A percentile compares a stretch with the other conserved stretches of the same genome.
Conservation (phyloP, 371 early-diverging fungal species). For the Mortierella sp. region DNA sequence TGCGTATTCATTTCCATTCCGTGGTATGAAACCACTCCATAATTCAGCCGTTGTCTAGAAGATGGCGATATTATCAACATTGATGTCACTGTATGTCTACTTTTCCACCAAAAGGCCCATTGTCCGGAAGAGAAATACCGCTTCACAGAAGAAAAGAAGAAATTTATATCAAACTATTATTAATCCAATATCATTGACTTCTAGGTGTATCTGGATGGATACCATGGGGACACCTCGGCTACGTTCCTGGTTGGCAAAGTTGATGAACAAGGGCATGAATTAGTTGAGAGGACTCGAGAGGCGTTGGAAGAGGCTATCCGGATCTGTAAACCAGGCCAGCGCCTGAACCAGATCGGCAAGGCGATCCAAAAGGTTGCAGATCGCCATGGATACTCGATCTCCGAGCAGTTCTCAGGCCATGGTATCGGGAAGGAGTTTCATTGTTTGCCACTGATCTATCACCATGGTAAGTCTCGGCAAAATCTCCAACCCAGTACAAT, state of each 20-base stretch:
- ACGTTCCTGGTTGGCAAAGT: constrained; percentile 88
- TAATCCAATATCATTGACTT: constrained; percentile 1
- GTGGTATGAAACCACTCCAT: not conserved
- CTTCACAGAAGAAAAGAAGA: not conserved
- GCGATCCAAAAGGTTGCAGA: constrained; percentile 72
- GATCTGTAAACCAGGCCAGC: constrained; percentile 82
- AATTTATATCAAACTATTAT: not conserved
- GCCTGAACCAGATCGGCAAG: constrained; percentile 76
- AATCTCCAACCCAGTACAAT: not conserved
- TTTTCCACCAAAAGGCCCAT: no score
- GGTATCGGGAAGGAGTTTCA: constrained; percentile 85
- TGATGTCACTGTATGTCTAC: constrained; percentile 73
- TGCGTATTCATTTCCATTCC: constrained; percentile 8
- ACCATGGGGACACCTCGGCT: constrained; percentile 88
- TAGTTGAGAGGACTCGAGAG: constrained; percentile 78
- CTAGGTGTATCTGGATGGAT: constrained; percentile 77
- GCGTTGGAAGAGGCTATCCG: constrained; percentile 79
- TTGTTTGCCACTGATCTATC: constrained; percentile 67
- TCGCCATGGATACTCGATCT: constrained; percentile 70
- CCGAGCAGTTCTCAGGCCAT: constrained; percentile 87
- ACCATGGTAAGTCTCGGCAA: constrained; percentile 58
- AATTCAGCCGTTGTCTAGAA: constrained; percentile 65
- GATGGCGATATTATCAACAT: constrained; percentile 91
- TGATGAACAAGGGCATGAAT: constrained; percentile 68
- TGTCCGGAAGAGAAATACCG: not conserved